Percentiles rank a stretch among this genome's conserved stretches.
phyloP scores from a whole-genome alignment of 2,329 filamentous ascomycete species.

The Fusarium phyllophilum region DNA sequence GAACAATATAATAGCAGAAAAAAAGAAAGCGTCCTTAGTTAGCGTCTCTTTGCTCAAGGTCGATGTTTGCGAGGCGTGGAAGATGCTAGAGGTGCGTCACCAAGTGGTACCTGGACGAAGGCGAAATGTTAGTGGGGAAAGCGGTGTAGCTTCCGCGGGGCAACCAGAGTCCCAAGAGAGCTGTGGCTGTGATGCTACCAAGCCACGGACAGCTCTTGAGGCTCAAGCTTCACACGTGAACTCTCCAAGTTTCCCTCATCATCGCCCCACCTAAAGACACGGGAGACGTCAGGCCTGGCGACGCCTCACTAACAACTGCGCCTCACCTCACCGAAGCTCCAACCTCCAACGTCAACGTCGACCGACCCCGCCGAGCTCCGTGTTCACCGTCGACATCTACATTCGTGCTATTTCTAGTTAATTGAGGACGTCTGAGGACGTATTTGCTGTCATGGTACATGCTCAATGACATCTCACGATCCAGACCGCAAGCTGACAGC shows the following conservation, averaged over 20 bases:
- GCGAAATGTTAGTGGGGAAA: conserved; percentile 41
- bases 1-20: not conserved
- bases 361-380: conserved; percentile 42
- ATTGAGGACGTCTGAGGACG: conserved; percentile 16
- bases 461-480: not conserved
- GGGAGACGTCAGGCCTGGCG: conserved; percentile 46
- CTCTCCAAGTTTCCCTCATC: conserved; percentile 16
- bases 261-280: conserved; percentile 44
- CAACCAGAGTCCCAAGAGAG: not conserved
- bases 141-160: conserved; percentile 38
- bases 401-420: conserved; percentile 6
- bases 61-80: conserved; percentile 12
- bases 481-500: conserved; percentile 31
- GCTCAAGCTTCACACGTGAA: conserved; percentile 34
- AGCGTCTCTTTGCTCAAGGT: not conserved
- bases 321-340: conserved; percentile 37
- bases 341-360: conserved; percentile 43
- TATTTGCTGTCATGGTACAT: conserved; percentile 35
- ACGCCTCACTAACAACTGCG: conserved; percentile 39
- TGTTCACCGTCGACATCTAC: conserved; percentile 26
- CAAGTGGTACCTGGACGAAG: conserved; percentile 47
- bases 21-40: not conserved
- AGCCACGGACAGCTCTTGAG: conserved; percentile 22
- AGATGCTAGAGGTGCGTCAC: conserved; percentile 46
- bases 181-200: conserved; percentile 16